These are phyloP conservation scores for Ceratocystiopsis brevicomis DNA, from an alignment of 2,329 filamentous ascomycete species.

Conservation along the genomic window DNA sequence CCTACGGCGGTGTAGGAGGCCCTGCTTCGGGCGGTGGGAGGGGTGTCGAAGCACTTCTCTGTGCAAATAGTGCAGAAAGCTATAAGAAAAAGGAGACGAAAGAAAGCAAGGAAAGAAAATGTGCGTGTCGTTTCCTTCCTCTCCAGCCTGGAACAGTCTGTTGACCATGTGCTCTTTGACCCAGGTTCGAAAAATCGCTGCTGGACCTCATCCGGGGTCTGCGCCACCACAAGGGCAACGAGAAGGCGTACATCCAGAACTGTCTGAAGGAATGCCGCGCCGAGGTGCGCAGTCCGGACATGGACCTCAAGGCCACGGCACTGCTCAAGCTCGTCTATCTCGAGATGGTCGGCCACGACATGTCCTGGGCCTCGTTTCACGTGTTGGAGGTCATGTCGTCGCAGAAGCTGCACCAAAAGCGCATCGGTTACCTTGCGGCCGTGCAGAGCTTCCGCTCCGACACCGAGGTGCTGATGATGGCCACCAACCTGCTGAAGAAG, in stretches of 20 bases:
- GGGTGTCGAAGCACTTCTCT: too few species aligned
- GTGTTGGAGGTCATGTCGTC: conserved; percentile 98
- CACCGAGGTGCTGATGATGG: conserved; percentile 93
- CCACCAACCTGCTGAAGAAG: conserved; percentile 93
- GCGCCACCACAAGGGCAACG: conserved; percentile 85
- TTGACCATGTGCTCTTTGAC: too few species aligned
- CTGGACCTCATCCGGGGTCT: conserved; percentile 96
- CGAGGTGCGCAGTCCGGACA: conserved; percentile 83
- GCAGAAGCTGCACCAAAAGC: conserved; percentile 82
- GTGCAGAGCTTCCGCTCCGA: conserved; percentile 92
- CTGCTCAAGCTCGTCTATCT: conserved; percentile 91
- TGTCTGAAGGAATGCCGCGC: conserved; percentile 86
- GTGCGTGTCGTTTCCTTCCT: too few species aligned
- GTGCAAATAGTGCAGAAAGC: too few species aligned
- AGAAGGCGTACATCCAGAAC: conserved; percentile 87
- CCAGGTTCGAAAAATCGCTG: conserved; percentile 97
- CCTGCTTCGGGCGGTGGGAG: too few species aligned
- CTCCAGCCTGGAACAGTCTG: too few species aligned
- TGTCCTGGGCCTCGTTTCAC: conserved; percentile 98
- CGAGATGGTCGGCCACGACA: conserved; percentile 98
- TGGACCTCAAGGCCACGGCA: conserved; percentile 94
- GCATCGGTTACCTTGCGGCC: conserved; percentile 84
- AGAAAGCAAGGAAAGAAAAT: too few species aligned
- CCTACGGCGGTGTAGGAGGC: too few species aligned
- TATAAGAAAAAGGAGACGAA: too few species aligned